Conservation (phyloP, 345 rosid genomes). For the Cochlearia excelsa region DNA sequence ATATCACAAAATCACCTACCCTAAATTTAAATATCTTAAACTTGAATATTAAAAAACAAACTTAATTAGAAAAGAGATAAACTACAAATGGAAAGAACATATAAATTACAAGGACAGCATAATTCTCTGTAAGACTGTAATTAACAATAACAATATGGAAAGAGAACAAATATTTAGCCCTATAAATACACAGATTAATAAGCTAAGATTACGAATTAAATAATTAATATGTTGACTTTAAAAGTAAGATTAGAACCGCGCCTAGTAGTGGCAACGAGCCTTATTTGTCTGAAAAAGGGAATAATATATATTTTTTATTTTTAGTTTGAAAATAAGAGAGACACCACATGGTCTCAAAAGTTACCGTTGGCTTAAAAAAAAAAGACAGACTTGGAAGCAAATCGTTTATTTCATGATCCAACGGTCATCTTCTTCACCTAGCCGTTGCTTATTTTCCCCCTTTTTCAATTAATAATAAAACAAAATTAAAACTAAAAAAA, state of each 20-base stretch:
- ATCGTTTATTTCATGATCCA: slow-evolving; percentile 41
- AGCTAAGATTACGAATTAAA: slow-evolving; percentile 26
- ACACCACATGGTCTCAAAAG: slow-evolving; percentile 24
- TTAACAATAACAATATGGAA: background rate
- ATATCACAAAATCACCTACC: too few species aligned
- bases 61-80: too few species aligned
- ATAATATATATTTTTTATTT: background rate
- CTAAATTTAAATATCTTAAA: too few species aligned
- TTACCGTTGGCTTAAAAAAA: slow-evolving; percentile 29
- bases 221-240: slow-evolving; percentile 34
- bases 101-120: too few species aligned
- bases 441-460: slow-evolving; percentile 30
- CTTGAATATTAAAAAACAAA: too few species aligned
- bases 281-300: slow-evolving; percentile 36
- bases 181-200: slow-evolving; percentile 7
- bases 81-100: too few species aligned
- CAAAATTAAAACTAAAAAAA: slow-evolving; percentile 3
- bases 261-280: slow-evolving; percentile 36
- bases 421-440: slow-evolving; percentile 38
- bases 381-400: slow-evolving; percentile 25
- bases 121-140: too few species aligned
- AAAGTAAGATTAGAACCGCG: slow-evolving; percentile 8
- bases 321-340: slow-evolving; percentile 21
- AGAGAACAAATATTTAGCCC: slow-evolving; percentile 11
- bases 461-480: background rate